A percentile compares a stretch with the other conserved stretches of the same genome.
Evolutionary conservation across 2,329 filamentous ascomycete species (phyloP).

Genomic region (Colletotrichum tropicicola): DNA sequence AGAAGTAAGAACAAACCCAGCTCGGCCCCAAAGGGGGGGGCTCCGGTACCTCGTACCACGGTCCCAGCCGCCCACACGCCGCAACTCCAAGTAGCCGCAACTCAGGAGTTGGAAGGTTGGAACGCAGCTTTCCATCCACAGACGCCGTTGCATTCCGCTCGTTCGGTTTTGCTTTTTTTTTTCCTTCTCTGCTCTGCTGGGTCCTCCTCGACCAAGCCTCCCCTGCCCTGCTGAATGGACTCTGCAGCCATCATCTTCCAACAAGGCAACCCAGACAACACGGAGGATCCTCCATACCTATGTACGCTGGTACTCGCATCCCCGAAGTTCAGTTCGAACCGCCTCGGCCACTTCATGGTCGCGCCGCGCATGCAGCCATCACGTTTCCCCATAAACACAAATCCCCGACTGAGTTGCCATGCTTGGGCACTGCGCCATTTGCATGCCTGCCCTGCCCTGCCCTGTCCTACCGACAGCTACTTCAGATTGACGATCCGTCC

Average conservation of each 20-base stretch:
- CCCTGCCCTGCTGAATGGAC: background rate
- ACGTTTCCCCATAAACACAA: background rate
- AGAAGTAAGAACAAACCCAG: too few relatives aligned
- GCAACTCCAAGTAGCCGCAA: too few relatives aligned
- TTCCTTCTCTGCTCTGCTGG: too few relatives aligned
- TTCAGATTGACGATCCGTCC: background rate
- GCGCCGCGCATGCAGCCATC: background rate
- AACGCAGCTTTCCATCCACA: background rate
- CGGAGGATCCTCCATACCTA: too few relatives aligned
- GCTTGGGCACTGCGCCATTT: background rate
- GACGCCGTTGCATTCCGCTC: constrained; percentile 17
- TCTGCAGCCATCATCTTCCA: background rate
- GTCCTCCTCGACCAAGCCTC: background rate
- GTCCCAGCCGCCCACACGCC: background rate
- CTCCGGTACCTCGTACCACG: too few relatives aligned
- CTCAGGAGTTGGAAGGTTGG: background rate
- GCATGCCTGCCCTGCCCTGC: background rate
- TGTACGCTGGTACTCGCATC: background rate
- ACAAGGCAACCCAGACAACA: too few relatives aligned
- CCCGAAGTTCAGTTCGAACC: background rate
- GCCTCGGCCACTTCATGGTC: background rate
- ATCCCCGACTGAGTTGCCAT: background rate
- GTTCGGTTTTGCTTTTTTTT: constrained; percentile 10
- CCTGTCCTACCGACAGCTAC: background rate
- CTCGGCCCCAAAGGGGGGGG: too few relatives aligned